Evolutionary conservation across 805 yeast species (phyloP).

Genomic region (Lachancea fermentati): DNA sequence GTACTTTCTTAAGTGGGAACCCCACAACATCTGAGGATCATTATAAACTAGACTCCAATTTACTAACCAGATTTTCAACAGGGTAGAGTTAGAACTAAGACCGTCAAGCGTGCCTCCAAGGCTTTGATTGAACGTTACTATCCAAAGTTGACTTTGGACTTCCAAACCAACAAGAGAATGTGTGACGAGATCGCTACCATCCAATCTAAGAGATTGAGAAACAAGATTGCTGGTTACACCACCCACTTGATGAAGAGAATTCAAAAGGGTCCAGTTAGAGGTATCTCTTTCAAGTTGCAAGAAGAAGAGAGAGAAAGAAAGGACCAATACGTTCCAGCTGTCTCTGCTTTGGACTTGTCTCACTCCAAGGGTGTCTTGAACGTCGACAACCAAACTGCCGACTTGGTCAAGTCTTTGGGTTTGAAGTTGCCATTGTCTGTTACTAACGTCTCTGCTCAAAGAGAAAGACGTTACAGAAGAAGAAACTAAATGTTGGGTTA

Average conservation of each 20-base stretch:
- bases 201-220: constrained; percentile 99
- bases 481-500: constrained; percentile 51
- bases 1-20: too few species aligned
- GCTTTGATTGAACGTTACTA: constrained; percentile 98
- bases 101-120: constrained; percentile 99
- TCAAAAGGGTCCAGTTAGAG: constrained; percentile 99
- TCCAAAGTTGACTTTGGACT: constrained; percentile 99
- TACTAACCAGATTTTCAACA: constrained; percentile 33
- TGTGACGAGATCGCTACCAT: constrained; percentile 97
- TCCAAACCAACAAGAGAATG: constrained; percentile 99
- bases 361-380: constrained; percentile 94
- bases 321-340: constrained; percentile 99
- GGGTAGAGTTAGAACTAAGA: constrained; percentile 99
- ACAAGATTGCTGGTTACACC: constrained; percentile 99
- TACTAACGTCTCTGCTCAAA: constrained; percentile 81
- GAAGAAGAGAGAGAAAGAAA: constrained; percentile 99
- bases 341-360: constrained; percentile 97
- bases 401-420: constrained; percentile 90
- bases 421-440: constrained; percentile 83
- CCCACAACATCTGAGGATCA: too few species aligned
- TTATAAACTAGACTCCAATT: too few species aligned
- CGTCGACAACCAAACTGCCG: constrained; percentile 96
- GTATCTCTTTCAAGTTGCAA: constrained; percentile 99
- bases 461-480: constrained; percentile 89
- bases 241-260: constrained; percentile 99